Percentiles rank a stretch among this genome's conserved stretches.
These are phyloP conservation scores for Gleditsia sinensis DNA, from an alignment of 306 rosid species.

Conservation along the genomic window DNA sequence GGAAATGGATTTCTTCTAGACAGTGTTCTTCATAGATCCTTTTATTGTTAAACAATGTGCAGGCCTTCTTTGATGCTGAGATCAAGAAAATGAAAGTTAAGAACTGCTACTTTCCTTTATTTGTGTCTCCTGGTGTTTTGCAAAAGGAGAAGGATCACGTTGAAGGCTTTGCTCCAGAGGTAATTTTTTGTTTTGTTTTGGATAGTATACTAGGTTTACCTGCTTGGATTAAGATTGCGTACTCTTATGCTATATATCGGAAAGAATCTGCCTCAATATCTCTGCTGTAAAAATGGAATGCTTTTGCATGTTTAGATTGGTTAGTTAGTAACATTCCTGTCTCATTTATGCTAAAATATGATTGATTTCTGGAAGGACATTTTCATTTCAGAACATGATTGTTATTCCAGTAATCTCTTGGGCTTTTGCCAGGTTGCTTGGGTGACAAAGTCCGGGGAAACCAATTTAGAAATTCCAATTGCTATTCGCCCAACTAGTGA, in stretches of 20 bases:
- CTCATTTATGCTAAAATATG: neutral
- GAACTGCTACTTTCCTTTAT: constrained; percentile 91
- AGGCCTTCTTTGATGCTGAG: constrained; percentile 88
- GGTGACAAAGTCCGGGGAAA: constrained; percentile 44
- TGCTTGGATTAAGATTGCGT: neutral
- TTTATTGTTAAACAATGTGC: constrained; percentile 27
- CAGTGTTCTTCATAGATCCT: neutral
- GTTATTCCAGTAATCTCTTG: constrained; percentile 3
- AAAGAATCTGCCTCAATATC: neutral
- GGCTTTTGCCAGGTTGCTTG: constrained; percentile 75
- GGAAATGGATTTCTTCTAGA: neutral
- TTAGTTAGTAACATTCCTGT: neutral
- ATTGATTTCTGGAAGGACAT: constrained; percentile 16
- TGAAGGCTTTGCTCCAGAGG: constrained; percentile 99
- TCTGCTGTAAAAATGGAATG: neutral
- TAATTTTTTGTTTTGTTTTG: constrained; percentile 27
- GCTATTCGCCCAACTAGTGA: constrained; percentile 99
- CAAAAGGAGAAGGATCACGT: constrained; percentile 94
- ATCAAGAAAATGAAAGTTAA: constrained; percentile 93
- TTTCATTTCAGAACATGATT: neutral
- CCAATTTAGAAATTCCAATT: constrained; percentile 6
- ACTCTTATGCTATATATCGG: neutral
- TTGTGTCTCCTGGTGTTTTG: constrained; percentile 79
- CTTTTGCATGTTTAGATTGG: neutral
- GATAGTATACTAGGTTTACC: constrained; percentile 11